These are phyloP conservation scores for Apiotrichum gracile DNA, from an alignment of 1,284 basidiomycete species.

Conservation along the genomic window DNA sequence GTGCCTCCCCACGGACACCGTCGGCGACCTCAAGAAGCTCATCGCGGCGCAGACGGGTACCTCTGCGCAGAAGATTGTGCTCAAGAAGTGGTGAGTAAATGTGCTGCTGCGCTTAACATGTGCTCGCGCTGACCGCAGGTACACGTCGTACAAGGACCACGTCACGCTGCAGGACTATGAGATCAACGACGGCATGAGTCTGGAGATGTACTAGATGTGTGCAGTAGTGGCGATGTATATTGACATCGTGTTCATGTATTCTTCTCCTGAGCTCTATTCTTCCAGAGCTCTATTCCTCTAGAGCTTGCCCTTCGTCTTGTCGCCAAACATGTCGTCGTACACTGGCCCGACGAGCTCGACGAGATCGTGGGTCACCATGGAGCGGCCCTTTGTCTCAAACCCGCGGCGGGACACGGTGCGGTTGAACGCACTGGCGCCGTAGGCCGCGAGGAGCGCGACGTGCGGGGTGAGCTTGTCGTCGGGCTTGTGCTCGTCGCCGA, in stretches of 20 bases:
- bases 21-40: slow-evolving; percentile 92
- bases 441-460: slow-evolving; percentile 75
- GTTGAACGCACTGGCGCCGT: slow-evolving; percentile 83
- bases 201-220: slow-evolving; percentile 79
- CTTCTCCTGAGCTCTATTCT: not conserved
- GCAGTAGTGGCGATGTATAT: too few relatives aligned
- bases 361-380: slow-evolving; percentile 87
- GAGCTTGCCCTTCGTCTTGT: slow-evolving; percentile 9
- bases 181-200: slow-evolving; percentile 87
- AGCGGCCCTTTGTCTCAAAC: slow-evolving; percentile 68
- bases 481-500: slow-evolving; percentile 51
- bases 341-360: slow-evolving; percentile 66
- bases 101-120: too few relatives aligned
- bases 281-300: slow-evolving; percentile 11
- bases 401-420: slow-evolving; percentile 70
- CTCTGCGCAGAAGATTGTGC: slow-evolving; percentile 71
- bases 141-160: slow-evolving; percentile 88
- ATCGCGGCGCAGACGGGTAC: slow-evolving; percentile 96
- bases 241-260: not conserved
- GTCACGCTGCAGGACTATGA: slow-evolving; percentile 92
- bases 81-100: slow-evolving; percentile 96
- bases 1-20: slow-evolving; percentile 88
- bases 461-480: slow-evolving; percentile 51
- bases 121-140: slow-evolving; percentile 57
- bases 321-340: slow-evolving; percentile 66